Conservation (phyloP, 495 filamentous ascomycete species). For the Filosporella fistucella region DNA sequence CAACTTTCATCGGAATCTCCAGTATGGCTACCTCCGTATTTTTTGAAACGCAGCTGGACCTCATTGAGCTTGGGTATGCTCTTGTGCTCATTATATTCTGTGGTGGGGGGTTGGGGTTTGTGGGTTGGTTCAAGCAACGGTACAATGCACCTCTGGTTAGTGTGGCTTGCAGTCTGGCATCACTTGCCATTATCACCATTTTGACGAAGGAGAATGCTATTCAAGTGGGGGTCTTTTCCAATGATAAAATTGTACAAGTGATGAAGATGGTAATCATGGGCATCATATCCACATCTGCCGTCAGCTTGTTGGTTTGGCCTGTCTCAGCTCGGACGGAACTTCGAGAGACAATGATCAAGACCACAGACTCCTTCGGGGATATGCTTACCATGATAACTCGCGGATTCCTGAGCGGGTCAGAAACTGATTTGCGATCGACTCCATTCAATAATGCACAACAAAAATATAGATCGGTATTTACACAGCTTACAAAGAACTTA, state of each 20-base stretch:
- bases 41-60: conserved; percentile 58
- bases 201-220: conserved; percentile 90
- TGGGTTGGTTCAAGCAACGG: conserved; percentile 90
- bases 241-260: conserved; percentile 81
- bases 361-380: conserved; percentile 71
- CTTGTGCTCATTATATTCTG: conserved; percentile 84
- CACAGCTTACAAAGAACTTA: conserved; percentile 71
- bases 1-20: conserved; percentile 70
- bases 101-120: conserved; percentile 81
- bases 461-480: conserved; percentile 64
- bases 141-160: conserved; percentile 84
- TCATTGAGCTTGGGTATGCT: conserved; percentile 69
- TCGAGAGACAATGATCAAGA: conserved; percentile 67
- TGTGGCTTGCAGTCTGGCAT: conserved; percentile 83
- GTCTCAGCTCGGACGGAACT: conserved; percentile 74
- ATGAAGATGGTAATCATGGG: conserved; percentile 91
- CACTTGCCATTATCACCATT: conserved; percentile 87
- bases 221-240: conserved; percentile 71
- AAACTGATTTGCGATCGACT: conserved; percentile 63
- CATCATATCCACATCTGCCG: conserved; percentile 64
- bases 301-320: conserved; percentile 76
- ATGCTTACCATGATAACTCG: conserved; percentile 80
- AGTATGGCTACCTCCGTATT: conserved; percentile 84
- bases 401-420: conserved; percentile 80
- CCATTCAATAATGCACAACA: conserved; percentile 63